Evolutionary conservation across 2,329 filamentous ascomycete species (phyloP).

Genomic region (Fusarium luffae): DNA sequence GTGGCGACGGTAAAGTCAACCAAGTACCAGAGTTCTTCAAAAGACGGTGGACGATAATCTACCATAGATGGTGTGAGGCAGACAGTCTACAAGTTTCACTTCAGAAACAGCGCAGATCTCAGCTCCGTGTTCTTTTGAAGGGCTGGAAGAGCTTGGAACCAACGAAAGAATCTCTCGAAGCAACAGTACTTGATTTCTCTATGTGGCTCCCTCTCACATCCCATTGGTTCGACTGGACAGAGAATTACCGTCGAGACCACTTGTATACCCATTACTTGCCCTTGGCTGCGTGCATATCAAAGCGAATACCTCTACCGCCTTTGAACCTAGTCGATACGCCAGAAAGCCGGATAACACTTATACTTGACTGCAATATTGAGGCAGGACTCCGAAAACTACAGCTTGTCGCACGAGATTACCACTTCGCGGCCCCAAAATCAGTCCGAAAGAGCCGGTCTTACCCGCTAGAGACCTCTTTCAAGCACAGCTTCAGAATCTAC

Average conservation of each 20-base stretch:
- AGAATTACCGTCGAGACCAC: not conserved
- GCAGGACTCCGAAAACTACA: not conserved
- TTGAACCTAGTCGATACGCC: fast-evolving
- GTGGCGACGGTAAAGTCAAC: fast-evolving
- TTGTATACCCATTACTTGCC: fast-evolving
- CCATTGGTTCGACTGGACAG: not conserved
- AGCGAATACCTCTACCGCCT: not conserved
- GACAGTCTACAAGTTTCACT: fast-evolving
- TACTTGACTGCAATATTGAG: not conserved
- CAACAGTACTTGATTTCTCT: fast-evolving
- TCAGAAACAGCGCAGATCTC: fast-evolving
- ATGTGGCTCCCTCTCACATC: not conserved
- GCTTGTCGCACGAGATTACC: not conserved
- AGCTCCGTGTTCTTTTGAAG: fast-evolving
- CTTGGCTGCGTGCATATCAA: not conserved
- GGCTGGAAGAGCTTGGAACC: not conserved
- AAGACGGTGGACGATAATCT: fast-evolving
- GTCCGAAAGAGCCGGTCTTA: not conserved
- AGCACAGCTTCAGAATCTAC: fast-evolving
- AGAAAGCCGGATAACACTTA: not conserved
- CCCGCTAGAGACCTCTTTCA: not conserved
- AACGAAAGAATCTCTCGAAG: fast-evolving
- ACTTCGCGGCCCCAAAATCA: not conserved
- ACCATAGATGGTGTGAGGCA: not conserved
- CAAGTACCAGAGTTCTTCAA: fast-evolving